Percentiles rank a stretch among this genome's conserved stretches.
Evolutionary conservation across 169 alveolate species (phyloP).

Genomic region (Plasmodium gaboni): DNA sequence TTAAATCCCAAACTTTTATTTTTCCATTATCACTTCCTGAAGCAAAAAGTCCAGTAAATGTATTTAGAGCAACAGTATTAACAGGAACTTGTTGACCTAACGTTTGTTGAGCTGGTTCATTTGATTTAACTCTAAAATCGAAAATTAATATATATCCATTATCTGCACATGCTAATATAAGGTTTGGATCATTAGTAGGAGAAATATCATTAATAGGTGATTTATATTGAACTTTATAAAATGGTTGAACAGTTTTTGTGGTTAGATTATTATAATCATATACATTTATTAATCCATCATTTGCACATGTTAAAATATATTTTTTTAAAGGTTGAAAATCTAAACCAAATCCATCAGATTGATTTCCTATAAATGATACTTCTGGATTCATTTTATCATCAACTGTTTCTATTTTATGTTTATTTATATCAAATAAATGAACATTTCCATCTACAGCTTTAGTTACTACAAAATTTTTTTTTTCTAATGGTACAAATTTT

Average conservation of each 20-base stretch:
- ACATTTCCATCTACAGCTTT: conserved; percentile 57
- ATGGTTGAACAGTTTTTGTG: conserved; percentile 9
- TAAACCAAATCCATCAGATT: conserved; percentile 55
- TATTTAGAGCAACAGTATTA: conserved; percentile 25
- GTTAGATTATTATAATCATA: conserved; percentile 22
- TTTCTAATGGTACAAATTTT: conserved; percentile 39
- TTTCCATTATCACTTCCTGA: conserved; percentile 74
- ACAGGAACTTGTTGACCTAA: conserved; percentile 69
- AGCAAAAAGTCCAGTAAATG: conserved; percentile 51
- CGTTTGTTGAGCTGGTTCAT: conserved; percentile 49
- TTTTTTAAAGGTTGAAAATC: conserved; percentile 25
- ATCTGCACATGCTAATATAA: conserved; percentile 63
- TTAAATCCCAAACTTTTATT: conserved; percentile 59
- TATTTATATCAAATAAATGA: conserved; percentile 56
- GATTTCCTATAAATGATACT: conserved; percentile 43
- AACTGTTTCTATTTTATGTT: conserved; percentile 45
- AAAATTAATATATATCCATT: conserved; percentile 51
- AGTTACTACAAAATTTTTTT: conserved; percentile 40
- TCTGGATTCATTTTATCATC: conserved; percentile 65
- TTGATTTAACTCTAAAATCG: conserved; percentile 32
- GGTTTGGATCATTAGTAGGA: conserved; percentile 50
- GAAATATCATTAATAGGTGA: conserved; percentile 52
- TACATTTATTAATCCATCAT: conserved; percentile 37
- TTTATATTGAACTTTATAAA: conserved; percentile 43
- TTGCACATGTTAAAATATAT: conserved; percentile 41